Base-by-base conservation (phyloP, 2,329 filamentous ascomycete species). In the Boeremia lycopersici region DNA sequence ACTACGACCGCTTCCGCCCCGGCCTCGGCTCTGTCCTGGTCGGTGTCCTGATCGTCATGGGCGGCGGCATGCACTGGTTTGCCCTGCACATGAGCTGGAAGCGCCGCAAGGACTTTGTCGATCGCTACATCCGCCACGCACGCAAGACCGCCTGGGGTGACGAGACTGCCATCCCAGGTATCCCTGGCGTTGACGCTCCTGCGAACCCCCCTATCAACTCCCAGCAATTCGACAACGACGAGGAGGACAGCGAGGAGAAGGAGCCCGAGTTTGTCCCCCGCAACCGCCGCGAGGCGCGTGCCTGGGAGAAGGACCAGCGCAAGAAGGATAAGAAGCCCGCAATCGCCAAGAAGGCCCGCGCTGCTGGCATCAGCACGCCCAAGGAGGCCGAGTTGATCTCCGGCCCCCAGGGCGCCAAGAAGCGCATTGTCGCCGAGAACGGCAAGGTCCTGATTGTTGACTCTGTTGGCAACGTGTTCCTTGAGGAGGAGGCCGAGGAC, bases 381-480 rank as follows among this genome's bases (percentile, higher is more conserved):
- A 80, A 83, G 42, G 81, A 82, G 44, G 78, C 76, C 59, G 77
- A 78, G 59, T 71, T 77, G 68, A 74, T 78, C 6, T 75, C 81
- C 48, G 85, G 86, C 10, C 86, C 90, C 1, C 84, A 87, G 33
- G 92, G 93, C 17, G 82, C 89, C 30, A 91, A 91, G 78, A 96
- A 93, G 82, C 84, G 91, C 31, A 91, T 98, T 13, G 86, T 93
- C 25, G 93, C 93, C 2, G 89, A 96, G 80, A 99, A 99, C 68
- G 95, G 95, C 63, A 99, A 98, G 80, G 83, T 96, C 0, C 81
- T 99, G 33, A 88, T 99, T 51, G 95, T 99, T 4, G 93, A 99
- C 76, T 91, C 90, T 0, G 81, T 89, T 9, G 95, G 95, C 26
- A 92, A 97, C 66, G 95, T 99, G 11, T 99, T 91, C 71, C 81